These are phyloP conservation scores for Alternaria arborescens DNA, from an alignment of 2,329 filamentous ascomycete species.

Conservation along the genomic window DNA sequence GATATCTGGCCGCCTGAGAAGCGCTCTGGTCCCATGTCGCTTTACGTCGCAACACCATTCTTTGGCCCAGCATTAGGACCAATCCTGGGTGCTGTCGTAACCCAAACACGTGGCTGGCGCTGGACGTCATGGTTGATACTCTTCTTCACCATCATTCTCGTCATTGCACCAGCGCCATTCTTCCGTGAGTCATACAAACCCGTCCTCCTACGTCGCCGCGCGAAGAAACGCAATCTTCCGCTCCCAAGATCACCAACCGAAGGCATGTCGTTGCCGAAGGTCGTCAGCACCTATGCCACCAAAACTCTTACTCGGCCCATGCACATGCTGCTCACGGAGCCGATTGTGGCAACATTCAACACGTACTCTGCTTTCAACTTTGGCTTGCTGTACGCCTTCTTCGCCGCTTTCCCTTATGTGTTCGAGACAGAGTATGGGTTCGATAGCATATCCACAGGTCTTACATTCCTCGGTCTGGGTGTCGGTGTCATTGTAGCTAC, in stretches of 20 bases:
- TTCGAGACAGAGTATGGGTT: constrained; percentile 28
- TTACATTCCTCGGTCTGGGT: constrained; percentile 15
- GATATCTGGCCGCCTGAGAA: constrained; percentile 45
- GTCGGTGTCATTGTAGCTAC: constrained; percentile 14
- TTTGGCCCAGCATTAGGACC: constrained; percentile 48
- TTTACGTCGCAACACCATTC: constrained; percentile 50
- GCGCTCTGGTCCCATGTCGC: constrained; percentile 39
- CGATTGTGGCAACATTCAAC: constrained; percentile 30
- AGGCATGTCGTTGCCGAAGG: constrained; percentile 9
- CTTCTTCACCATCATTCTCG: constrained; percentile 47
- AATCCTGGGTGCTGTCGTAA: constrained; percentile 53
- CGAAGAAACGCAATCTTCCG: constrained; percentile 25
- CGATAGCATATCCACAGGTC: constrained; percentile 8
- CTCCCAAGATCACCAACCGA: constrained; percentile 16
- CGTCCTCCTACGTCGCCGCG: constrained; percentile 52
- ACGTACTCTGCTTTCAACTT: constrained; percentile 38
- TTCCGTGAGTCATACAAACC: constrained; percentile 64
- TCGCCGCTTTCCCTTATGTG: constrained; percentile 35
- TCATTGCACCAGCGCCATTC: constrained; percentile 49
- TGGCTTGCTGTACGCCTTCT: constrained; percentile 35
- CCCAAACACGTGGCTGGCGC: constrained; percentile 50
- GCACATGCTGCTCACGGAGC: constrained; percentile 49
- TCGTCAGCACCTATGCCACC: constrained; percentile 15
- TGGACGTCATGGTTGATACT: constrained; percentile 53
- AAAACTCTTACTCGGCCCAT: constrained; percentile 58